Base-by-base conservation (phyloP, 78 protist species). In the Emiliania huxleyi region DNA sequence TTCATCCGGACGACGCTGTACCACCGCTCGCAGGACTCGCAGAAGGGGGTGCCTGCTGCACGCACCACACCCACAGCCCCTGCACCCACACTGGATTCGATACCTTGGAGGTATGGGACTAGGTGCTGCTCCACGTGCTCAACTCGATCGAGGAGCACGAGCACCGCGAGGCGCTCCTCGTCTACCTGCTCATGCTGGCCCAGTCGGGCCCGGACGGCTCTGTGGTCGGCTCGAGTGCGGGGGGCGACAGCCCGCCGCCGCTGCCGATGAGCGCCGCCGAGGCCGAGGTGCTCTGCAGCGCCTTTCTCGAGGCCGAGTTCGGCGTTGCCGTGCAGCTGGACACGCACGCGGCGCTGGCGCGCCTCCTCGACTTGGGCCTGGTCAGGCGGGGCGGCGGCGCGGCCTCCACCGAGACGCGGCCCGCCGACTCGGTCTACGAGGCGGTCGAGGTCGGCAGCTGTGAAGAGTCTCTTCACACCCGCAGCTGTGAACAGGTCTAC, bases 121-220 rank as follows among this genome's bases (percentile, higher is more conserved):
- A n/a, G n/a, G n/a, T n/a, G 42, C 81, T 71, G 3, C 81, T 71
- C 37, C n/a, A 6, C 43, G 81, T 71, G 42, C 43, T 71, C 81
- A 71, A 71, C 81, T 71, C 81, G 81, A 71, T 71, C 81, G 81
- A 26, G 42, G 40, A 71, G 81, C 81, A 71, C 18, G 81, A 71
- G 81, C 81, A n/a, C 21, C 81, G 81, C 42, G 81, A 71, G 81
- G 8, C 81, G 21, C 42, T 71, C 45, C 18, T 35, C 40, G 40
- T 71, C 42, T 71, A 71, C 21, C 21, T 37, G 3, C 81, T 71
- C 37, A 71, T 35, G 43, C 81, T 26, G 40, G 81, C 81, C 23
- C 37, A 12, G n/a, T n/a, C n/a, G n/a, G n/a, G n/a, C n/a, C n/a
- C n/a, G n/a, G n/a, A n/a, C 37, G 12, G 33, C 33, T 12, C 75